Evolutionary conservation across 805 yeast genomes (phyloP).

Genomic region (Dipodascus albidus): DNA sequence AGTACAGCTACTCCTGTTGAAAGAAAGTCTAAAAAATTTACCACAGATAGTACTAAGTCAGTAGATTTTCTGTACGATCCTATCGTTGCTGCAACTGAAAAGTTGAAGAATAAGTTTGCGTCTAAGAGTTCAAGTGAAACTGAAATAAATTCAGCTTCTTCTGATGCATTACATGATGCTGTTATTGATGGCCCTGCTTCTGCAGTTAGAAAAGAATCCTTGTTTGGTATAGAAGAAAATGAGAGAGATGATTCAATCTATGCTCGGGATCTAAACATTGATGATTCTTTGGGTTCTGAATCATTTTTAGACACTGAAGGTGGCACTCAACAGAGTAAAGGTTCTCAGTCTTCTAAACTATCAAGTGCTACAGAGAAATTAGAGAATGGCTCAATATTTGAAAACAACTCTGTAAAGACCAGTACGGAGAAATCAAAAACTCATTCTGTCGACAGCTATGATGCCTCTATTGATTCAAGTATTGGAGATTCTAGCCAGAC

Average conservation of each 20-base stretch:
- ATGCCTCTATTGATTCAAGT: no score
- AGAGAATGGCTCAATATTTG: no score
- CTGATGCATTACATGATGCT: not conserved
- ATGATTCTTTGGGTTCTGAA: not conserved
- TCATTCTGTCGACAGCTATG: no score
- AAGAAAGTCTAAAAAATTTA: no score
- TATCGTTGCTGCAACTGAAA: not conserved
- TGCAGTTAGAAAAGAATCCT: not conserved
- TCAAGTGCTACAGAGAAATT: no score
- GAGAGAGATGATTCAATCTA: not conserved
- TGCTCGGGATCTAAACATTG: not conserved
- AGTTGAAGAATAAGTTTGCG: not conserved
- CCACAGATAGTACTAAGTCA: not conserved
- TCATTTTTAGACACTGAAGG: not conserved
- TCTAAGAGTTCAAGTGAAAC: not conserved
- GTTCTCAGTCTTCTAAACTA: no score
- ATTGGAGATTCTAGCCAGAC: no score
- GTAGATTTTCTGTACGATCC: not conserved
- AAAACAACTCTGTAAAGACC: no score
- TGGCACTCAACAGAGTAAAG: not conserved
- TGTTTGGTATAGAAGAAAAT: not conserved
- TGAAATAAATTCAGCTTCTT: no score
- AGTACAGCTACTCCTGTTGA: not conserved
- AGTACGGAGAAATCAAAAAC: no score
- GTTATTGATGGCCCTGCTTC: not conserved